These are phyloP conservation scores for Trypanosoma congolense DNA, from an alignment of 208 protist species.

Conservation along the genomic window DNA sequence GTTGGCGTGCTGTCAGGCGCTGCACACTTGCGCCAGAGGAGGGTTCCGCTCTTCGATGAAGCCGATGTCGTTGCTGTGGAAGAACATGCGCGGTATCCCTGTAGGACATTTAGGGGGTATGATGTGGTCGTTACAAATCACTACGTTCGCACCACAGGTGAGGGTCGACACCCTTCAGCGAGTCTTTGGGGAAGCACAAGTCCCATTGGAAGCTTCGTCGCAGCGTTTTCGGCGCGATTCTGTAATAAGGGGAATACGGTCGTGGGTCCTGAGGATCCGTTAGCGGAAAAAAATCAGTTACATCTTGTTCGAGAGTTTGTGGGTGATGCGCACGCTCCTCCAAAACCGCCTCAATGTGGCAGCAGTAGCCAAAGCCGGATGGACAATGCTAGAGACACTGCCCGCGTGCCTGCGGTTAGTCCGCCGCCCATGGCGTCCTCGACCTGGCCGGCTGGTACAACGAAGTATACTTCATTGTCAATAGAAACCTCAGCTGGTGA, in stretches of 20 bases:
- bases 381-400: not conserved
- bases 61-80: constrained; percentile 35
- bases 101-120: constrained; percentile 49
- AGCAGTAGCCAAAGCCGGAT: not conserved
- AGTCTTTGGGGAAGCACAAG: not conserved
- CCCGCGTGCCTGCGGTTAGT: not conserved
- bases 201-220: not conserved
- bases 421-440: constrained; percentile 26
- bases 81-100: constrained; percentile 62
- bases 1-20: not conserved
- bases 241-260: constrained; percentile 23
- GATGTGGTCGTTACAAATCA: constrained; percentile 78
- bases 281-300: constrained; percentile 13
- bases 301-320: constrained; percentile 22
- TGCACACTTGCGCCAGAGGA: constrained; percentile 11
- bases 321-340: constrained; percentile 14
- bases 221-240: constrained; percentile 15
- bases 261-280: not conserved
- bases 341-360: not conserved
- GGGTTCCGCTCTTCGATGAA: constrained; percentile 47
- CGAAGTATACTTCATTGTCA: constrained; percentile 68
- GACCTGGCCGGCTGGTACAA: constrained; percentile 50
- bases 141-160: constrained; percentile 28
- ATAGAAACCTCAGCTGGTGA: constrained; percentile 36
- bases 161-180: not conserved